phyloP scores from a whole-genome alignment of 2,329 filamentous ascomycete genomes.

The Chalaropsis thielavioides region DNA sequence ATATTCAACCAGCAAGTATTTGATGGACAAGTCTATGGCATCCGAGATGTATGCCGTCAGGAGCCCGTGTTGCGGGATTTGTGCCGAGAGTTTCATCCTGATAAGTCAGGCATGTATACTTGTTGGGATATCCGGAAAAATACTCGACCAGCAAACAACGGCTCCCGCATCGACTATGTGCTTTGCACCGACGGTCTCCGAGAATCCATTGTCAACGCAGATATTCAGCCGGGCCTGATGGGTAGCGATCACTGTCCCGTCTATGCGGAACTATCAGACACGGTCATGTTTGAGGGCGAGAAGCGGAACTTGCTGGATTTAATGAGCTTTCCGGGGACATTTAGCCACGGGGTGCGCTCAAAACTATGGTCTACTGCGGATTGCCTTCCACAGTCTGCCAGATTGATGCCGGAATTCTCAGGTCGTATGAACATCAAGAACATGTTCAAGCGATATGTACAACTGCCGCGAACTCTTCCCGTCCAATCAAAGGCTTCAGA shows the following conservation, averaged over 20 bases:
- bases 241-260: conserved; percentile 96
- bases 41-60: not conserved
- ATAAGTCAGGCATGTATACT: conserved; percentile 82
- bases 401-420: conserved; percentile 75
- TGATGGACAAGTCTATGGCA: conserved; percentile 38
- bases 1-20: conserved; percentile 78
- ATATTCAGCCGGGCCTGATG: conserved; percentile 88
- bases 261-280: conserved; percentile 54
- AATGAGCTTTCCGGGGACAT: conserved; percentile 63
- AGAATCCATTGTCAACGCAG: conserved; percentile 61
- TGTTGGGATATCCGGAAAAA: conserved; percentile 95
- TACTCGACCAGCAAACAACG: conserved; percentile 87
- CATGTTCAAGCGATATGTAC: conserved; percentile 53
- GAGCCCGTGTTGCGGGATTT: conserved; percentile 66
- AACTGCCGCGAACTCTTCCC: not conserved
- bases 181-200: conserved; percentile 68
- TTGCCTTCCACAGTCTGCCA: conserved; percentile 61
- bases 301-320: conserved; percentile 49
- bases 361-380: conserved; percentile 53
- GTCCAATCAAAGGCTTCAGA: not conserved
- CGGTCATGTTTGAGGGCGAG: conserved; percentile 40
- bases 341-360: conserved; percentile 49
- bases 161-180: conserved; percentile 85
- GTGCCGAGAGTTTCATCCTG: conserved; percentile 65
- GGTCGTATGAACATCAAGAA: conserved; percentile 74